Evolutionary conservation across 1,284 basidiomycete species (phyloP).

Genomic region (Tilletia horrida): DNA sequence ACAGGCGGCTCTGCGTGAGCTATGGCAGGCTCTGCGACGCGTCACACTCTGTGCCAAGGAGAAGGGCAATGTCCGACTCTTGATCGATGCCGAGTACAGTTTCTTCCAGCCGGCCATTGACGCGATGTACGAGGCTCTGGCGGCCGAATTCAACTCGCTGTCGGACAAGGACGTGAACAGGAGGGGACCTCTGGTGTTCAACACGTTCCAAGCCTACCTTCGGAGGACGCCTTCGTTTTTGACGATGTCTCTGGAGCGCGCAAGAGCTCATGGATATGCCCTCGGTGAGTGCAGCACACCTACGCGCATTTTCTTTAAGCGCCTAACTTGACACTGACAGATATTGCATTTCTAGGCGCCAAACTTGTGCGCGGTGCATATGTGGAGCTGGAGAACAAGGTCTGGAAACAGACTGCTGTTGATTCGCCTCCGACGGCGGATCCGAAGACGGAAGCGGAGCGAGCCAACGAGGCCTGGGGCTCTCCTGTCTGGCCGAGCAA

Average conservation of each 20-base stretch:
- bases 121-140: conserved; percentile 45
- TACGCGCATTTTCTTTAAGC: background rate
- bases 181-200: conserved; percentile 42
- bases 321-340: background rate
- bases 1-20: conserved; percentile 36
- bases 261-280: conserved; percentile 68
- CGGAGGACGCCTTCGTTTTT: conserved; percentile 69
- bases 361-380: conserved; percentile 96
- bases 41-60: conserved; percentile 33
- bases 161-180: conserved; percentile 3
- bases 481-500: conserved; percentile 60
- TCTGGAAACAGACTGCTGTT: conserved; percentile 46
- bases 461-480: conserved; percentile 33
- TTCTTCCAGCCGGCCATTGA: conserved; percentile 51
- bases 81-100: conserved; percentile 47
- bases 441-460: conserved; percentile 22
- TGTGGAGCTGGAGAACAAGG: conserved; percentile 68
- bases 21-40: conserved; percentile 38
- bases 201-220: conserved; percentile 47
- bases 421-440: conserved; percentile 38
- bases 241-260: conserved; percentile 66
- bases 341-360: conserved; percentile 61
- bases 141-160: conserved; percentile 41
- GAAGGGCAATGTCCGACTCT: conserved; percentile 39
- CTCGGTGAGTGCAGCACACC: conserved; percentile 55